Evolutionary conservation across 371 early-diverging fungal genomes (phyloP).

Genomic region (Mucor racemosus): DNA sequence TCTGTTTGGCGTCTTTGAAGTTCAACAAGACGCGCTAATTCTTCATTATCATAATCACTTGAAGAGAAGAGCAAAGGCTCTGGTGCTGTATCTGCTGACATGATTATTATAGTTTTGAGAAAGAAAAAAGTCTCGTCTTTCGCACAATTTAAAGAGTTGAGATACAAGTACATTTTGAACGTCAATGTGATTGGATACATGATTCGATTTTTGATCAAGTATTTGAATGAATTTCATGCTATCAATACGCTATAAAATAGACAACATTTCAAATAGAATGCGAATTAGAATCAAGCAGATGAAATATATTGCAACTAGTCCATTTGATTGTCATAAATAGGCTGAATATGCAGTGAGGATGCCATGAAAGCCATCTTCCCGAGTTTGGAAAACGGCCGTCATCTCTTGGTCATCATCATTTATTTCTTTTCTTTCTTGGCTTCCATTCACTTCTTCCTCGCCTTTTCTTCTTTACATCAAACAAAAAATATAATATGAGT

Average conservation of each 20-base stretch:
- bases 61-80: constrained; percentile 21
- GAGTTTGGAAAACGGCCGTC: constrained; percentile 11
- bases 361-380: not conserved
- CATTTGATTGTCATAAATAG: no score
- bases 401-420: constrained; percentile 6
- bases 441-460: not conserved
- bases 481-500: not conserved
- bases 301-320: no score
- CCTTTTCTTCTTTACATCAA: not conserved
- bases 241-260: not conserved
- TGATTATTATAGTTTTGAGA: not conserved
- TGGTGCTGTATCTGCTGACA: not conserved
- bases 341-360: no score
- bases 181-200: not conserved
- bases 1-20: constrained; percentile 37
- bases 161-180: not conserved
- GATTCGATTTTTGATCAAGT: not conserved
- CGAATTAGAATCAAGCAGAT: no score
- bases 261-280: no score
- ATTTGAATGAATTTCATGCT: not conserved
- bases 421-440: constrained; percentile 7
- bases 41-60: constrained; percentile 24
- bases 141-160: not conserved
- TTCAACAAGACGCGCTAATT: constrained; percentile 37
- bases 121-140: not conserved